phyloP scores from a whole-genome alignment of 495 filamentous ascomycete species.

The Penicillium nucicola region DNA sequence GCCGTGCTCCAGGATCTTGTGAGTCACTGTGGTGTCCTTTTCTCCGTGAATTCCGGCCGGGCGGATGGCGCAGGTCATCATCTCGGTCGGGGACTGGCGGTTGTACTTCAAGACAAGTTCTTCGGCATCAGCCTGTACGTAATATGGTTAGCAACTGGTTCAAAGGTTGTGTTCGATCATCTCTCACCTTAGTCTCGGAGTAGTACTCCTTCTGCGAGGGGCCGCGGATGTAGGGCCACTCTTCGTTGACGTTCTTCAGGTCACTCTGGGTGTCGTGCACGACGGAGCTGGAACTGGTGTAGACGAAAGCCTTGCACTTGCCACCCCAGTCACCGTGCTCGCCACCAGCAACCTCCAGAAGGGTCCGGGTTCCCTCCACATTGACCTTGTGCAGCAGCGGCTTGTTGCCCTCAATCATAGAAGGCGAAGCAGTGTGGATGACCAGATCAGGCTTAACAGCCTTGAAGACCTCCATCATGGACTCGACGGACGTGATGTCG shows the following conservation, averaged over 20 bases:
- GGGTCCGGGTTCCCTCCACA: slow-evolving; percentile 78
- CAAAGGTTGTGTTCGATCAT: background rate
- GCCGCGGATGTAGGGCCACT: slow-evolving; percentile 73
- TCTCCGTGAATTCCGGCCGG: slow-evolving; percentile 91
- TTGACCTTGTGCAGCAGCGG: slow-evolving; percentile 69
- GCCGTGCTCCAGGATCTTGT: slow-evolving; percentile 47
- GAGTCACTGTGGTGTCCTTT: slow-evolving; percentile 73
- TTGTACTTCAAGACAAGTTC: slow-evolving; percentile 81
- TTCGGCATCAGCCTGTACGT: slow-evolving; percentile 75
- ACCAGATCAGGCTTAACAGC: slow-evolving; percentile 79
- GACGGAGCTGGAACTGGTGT: slow-evolving; percentile 88
- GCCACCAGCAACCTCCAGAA: slow-evolving; percentile 73
- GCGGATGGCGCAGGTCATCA: slow-evolving; percentile 77
- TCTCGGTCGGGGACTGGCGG: slow-evolving; percentile 57
- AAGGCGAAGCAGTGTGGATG: slow-evolving; percentile 89
- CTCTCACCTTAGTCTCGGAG: slow-evolving; percentile 73
- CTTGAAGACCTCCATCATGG: slow-evolving; percentile 63
- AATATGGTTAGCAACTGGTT: slow-evolving; percentile 1
- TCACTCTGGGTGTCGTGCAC: slow-evolving; percentile 78
- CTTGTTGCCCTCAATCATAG: slow-evolving; percentile 49
- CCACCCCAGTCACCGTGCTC: slow-evolving; percentile 53
- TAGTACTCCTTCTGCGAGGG: slow-evolving; percentile 82
- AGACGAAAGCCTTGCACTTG: slow-evolving; percentile 85
- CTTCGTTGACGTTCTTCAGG: slow-evolving; percentile 86
- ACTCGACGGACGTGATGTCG: slow-evolving; percentile 76